Evolutionary conservation across 345 rosid genomes (phyloP), one percentile per base, ranked within the genome.

Genomic region (sweet orange (Citrus sinensis)): DNA sequence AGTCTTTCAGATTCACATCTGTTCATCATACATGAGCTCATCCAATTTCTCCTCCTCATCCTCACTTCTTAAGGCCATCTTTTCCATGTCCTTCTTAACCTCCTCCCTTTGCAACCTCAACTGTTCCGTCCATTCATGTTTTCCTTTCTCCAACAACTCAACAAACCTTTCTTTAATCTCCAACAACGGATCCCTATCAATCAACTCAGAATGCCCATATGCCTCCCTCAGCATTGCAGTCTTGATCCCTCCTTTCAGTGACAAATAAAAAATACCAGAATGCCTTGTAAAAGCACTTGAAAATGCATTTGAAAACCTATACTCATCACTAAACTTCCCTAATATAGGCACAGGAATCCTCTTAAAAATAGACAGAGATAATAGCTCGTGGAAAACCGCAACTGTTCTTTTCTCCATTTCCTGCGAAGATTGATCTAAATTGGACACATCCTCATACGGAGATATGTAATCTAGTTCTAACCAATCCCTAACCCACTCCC

Each of bases 401-500:
- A 89, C 95, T 2, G 85, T 88, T 84, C 99, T 84, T 86, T 91
- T 96, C 92, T 96, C 99, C 97, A 94, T 90, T 81, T 96, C 94
- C 2, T 65, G 79, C 0, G 94, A 94, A 40, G 95, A 82, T 86
- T 89, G 97, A 70, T 90, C 88, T 81, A 94, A 82, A 67, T 79
- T 89, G 2, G 93, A 89, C 5, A 82, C 93, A 55, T 96, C 95
- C 40, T 79, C 86, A 69, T 91, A 96, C 0, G 97, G 98, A 22
- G 97, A 92, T 67, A 91, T 80, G 74, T 96, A 96, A 62, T 94
- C 98, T 25, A 87, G 83, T 84, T 94, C 98, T 70, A 89, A 73
- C 98, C 99, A 96, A 78, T 92, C 97, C 81, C 97, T 88, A 42
- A 86, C 84, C 98, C 98, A 96, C 62, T 96, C 98, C 75, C 93